phyloP scores from a whole-genome alignment of 2,329 filamentous ascomycete species.

The Aspergillus awamori region DNA sequence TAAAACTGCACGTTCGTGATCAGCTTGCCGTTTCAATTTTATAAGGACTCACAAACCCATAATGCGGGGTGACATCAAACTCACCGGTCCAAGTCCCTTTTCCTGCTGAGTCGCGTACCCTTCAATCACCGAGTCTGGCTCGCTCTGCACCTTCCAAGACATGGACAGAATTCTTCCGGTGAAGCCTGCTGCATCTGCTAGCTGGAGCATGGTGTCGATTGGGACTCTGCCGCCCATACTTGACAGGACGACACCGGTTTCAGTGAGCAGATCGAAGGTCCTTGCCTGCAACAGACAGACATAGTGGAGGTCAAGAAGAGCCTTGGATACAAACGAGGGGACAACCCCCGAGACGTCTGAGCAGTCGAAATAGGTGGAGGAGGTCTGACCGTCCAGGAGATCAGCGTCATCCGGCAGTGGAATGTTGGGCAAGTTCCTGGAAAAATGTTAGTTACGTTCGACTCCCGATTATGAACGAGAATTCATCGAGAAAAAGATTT shows the following conservation, averaged over 20 bases:
- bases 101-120: not conserved
- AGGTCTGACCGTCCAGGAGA: not conserved
- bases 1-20: not conserved
- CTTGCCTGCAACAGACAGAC: not conserved
- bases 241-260: not conserved
- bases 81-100: not conserved
- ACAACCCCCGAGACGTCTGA: not conserved
- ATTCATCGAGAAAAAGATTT: not conserved
- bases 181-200: not conserved
- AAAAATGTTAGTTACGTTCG: not conserved
- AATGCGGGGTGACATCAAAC: not conserved
- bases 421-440: slow-evolving; percentile 3
- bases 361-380: not conserved
- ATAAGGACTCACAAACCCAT: too few relatives aligned
- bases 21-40: too few relatives aligned
- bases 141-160: slow-evolving; percentile 5
- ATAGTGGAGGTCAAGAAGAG: not conserved
- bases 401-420: not conserved
- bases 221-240: slow-evolving; percentile 2
- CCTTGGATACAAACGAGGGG: not conserved
- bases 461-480: too few relatives aligned
- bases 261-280: not conserved
- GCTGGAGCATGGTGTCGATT: not conserved
- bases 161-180: not conserved
- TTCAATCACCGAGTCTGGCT: not conserved